Evolutionary conservation across 345 rosid genomes (phyloP), one percentile per base, ranked within the genome.

Genomic region (Draba incana): DNA sequence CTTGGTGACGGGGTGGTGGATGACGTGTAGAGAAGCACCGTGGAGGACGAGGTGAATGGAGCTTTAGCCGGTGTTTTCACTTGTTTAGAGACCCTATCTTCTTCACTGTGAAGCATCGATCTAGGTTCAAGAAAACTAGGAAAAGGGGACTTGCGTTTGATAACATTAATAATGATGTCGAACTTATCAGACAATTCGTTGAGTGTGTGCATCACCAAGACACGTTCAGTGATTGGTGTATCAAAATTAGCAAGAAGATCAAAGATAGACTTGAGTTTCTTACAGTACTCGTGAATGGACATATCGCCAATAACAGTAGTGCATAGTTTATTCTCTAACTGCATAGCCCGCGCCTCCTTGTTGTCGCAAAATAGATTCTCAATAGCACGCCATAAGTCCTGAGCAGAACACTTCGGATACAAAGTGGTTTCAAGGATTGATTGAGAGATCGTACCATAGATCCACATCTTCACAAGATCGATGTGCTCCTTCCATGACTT

Each of bases 51-150:
- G n/a, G 31, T 30, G 31, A 4, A 0, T 30, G 31, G 28, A 25
- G 3, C 5, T 0, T 4, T 0, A 30, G 31, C 31, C 3, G 4
- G 0, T 0, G n/a, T 4, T 3, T 39, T 39, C n/a, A 3, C 12
- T 10, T 39, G 43, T 10, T 39, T 39, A 0, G 43, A 12, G 0
- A 39, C 4, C 0, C 43, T 13, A 3, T 10, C n/a, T 39, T 39
- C 43, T 4, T 39, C 43, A 2, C 11, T 11, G 0, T 10, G 43
- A 0, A 39, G 1, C 43, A 39, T 39, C 0, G 43, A 39, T 0
- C 43, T 12, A 0, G 43, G 3, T 0, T 1, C 1, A 1, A 11
- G 3, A 11, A 39, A 39, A 0, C 4, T 0, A 1, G n/a, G 43
- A 11, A 10, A 39, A 0, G 43, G 43, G 0, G 3, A 4, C 5